These are phyloP conservation scores for Starmerella bacillaris DNA, from an alignment of 805 yeast species.

Conservation along the genomic window DNA sequence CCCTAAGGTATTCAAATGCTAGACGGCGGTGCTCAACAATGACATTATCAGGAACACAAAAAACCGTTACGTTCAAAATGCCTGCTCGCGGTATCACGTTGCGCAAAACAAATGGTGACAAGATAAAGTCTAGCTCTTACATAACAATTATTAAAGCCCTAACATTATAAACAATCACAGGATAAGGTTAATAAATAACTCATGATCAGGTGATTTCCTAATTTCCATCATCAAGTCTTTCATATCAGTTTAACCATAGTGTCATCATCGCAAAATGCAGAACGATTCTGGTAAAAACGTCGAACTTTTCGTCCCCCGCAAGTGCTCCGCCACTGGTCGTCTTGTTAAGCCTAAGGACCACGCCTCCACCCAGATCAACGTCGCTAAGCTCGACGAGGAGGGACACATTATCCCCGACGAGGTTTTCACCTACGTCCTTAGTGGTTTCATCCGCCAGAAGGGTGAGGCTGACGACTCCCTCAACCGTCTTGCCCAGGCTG, in stretches of 20 bases:
- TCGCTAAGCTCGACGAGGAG: constrained; percentile 92
- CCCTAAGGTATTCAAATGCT: too few relatives aligned
- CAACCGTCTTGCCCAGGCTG: constrained; percentile 98
- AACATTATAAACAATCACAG: too few relatives aligned
- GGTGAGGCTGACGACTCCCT: constrained; percentile 99
- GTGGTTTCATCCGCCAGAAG: constrained; percentile 94
- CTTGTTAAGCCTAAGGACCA: constrained; percentile 99
- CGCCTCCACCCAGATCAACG: constrained; percentile 96
- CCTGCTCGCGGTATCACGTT: too few relatives aligned
- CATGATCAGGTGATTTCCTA: neutral
- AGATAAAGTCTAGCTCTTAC: too few relatives aligned
- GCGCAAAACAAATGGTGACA: too few relatives aligned
- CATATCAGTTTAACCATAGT: neutral
- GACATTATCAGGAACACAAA: too few relatives aligned
- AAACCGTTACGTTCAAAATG: too few relatives aligned
- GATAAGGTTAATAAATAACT: neutral
- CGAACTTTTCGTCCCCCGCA: constrained; percentile 99
- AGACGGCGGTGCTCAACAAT: too few relatives aligned
- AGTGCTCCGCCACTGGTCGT: constrained; percentile 99
- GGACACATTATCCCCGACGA: constrained; percentile 88
- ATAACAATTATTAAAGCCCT: too few relatives aligned
- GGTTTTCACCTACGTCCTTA: constrained; percentile 86
- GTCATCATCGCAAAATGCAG: constrained; percentile 74
- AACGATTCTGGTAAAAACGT: constrained; percentile 99
- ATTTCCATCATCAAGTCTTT: constrained; percentile 1